Base-by-base conservation (phyloP, 495 filamentous ascomycete species). In the Monascus purpureus region DNA sequence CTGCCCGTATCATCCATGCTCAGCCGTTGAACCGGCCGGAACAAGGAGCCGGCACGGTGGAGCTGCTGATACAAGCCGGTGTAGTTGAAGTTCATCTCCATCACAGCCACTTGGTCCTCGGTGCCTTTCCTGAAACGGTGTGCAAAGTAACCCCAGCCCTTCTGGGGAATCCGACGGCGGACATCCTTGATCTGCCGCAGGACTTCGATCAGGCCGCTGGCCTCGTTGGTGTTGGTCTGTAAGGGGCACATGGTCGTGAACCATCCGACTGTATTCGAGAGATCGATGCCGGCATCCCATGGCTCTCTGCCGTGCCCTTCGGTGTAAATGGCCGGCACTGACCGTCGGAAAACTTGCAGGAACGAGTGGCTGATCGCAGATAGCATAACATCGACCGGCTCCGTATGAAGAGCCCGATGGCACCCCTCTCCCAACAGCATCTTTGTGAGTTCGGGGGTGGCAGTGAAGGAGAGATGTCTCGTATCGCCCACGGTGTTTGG, bases 251-350 rank as follows among this genome's bases (percentile, higher is more conserved):
- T 51, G 6, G 56, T 54, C 9, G 63, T 68, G 39, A 70, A 70
- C 64, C 67, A 70, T 3, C 67, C 67, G 13, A 69, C 51, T 8
- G 65, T 68, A 12, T 46, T 41, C 4, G 63, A 60, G 16, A 67
- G 27, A 41, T 70, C 62, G 25, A 67, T 43, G 9, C 29, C 27
- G n/a, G 27, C 4, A 18, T 55, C 49, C 36, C 48, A 59, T 2
- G 54, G 25, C 28, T 67, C 61, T 12, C 65, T 47, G 6, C 65
- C 65, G 38, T 70, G 64, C 17, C 51, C 55, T 42, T 68, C 64
- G 13, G 29, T 47, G 31, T 47, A 50, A 1, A 75, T 43, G 3
- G 57, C 45, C 1, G 72, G 70, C 0, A 54, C 36, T 0, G 41
- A 23, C 9, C 67, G 53, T 14, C 45, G 46, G 33, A 59, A 59